Evolutionary conservation across 768 basidiomycete species (phyloP).

Genomic region (Phanerochaete sordida): DNA sequence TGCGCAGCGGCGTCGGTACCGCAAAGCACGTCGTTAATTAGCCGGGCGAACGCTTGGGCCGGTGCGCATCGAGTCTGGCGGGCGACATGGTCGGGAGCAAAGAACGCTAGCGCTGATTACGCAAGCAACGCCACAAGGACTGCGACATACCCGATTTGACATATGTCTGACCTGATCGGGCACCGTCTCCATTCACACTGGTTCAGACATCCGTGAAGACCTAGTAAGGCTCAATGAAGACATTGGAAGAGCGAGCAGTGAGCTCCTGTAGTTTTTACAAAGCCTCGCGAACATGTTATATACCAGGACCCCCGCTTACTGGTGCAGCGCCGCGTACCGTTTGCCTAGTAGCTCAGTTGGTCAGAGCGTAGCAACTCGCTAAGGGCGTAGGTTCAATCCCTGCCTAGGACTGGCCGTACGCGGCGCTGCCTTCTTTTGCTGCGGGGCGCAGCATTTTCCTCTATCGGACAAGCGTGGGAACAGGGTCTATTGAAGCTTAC

Average conservation of each 20-base stretch:
- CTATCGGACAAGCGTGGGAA: too few relatives aligned
- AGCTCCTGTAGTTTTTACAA: too few relatives aligned
- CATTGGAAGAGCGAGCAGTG: too few relatives aligned
- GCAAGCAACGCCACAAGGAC: background rate
- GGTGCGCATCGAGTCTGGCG: background rate
- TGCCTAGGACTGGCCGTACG: background rate
- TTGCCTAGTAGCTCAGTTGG: background rate
- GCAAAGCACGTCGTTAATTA: background rate
- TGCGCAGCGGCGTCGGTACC: background rate
- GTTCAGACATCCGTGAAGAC: too few relatives aligned
- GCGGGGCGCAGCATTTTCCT: too few relatives aligned
- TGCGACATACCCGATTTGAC: background rate
- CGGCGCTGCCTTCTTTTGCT: too few relatives aligned
- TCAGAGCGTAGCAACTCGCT: background rate
- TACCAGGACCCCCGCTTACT: background rate
- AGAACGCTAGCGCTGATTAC: background rate
- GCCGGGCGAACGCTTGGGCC: too few relatives aligned
- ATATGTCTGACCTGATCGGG: background rate
- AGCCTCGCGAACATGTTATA: background rate
- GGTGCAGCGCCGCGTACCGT: background rate
- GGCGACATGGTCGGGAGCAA: background rate
- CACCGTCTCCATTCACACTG: background rate
- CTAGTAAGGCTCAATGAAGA: too few relatives aligned
- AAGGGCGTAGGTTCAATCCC: background rate
- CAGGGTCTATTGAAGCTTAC: too few relatives aligned